Evolutionary conservation across 306 rosid species (phyloP), one percentile per base, ranked within the genome.

Genomic region (Dalbergia oliveri): DNA sequence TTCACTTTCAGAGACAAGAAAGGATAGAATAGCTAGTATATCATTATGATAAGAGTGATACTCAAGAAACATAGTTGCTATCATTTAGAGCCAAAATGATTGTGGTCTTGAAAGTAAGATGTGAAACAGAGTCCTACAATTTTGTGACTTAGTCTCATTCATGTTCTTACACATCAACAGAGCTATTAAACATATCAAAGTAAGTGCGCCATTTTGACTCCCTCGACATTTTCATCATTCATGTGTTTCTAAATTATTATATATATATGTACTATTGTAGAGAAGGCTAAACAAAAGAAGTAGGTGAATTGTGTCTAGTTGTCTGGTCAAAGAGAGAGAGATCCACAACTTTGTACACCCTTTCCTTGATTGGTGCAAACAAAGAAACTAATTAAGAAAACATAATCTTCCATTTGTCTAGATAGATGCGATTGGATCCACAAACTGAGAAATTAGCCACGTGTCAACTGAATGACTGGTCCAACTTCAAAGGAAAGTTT

Each of bases 401-500:
- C 74, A 77, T 34, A 61, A 77, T 66, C 82, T 77, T 77, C 49
- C 67, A 76, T 49, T 61, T 63, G 45, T 49, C 51, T 26, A 51
- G 70, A 9, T 31, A 69, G 65, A 44, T 13, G 59, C 72, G 66
- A 79, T 71, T 26, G 41, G 51, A 84, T 62, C 75, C 69, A 64
- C 49, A 60, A 49, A 2, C 8, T 34, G 9, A 15, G 21, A 68
- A 77, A 75, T 31, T 13, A 16, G 45, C 19, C 88, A 79, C 79
- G 69, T 84, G 82, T 82, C 72, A 43, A 26, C 9, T 59, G 50
- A 26, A 11, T 33, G 45, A 49, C 72, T 72, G 61, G 39, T 72
- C 83, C 75, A 63, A 47, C 66, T 84, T 82, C 82, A 53, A 73
- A 78, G 83, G 53, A 72, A 83, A 83, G 83, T 33, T 66, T 78